Percentiles rank a stretch among this genome's conserved stretches.
These are phyloP conservation scores for Thermothielavioides terrestris DNA, from an alignment of 495 filamentous ascomycete genomes.

Conservation along the genomic window DNA sequence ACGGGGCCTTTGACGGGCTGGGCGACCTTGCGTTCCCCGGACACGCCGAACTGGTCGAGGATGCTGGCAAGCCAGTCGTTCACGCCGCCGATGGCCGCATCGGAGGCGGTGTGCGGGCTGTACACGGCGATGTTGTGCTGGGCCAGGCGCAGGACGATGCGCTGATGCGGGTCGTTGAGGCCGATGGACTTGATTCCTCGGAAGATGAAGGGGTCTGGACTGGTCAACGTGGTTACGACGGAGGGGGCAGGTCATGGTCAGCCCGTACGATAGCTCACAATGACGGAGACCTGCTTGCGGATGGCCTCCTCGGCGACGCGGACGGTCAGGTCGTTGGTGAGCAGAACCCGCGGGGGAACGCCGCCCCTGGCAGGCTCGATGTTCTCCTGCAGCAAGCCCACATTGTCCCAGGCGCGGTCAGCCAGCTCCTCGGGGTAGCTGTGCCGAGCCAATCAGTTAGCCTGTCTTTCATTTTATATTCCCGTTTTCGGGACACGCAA, in stretches of 20 bases:
- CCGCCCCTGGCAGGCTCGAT: conserved; percentile 5
- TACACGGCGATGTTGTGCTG: conserved; percentile 91
- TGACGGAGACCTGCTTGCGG: conserved; percentile 58
- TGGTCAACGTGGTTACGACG: neutral
- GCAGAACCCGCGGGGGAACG: conserved; percentile 45
- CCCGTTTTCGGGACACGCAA: no score
- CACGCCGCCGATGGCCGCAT: conserved; percentile 77
- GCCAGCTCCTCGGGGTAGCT: conserved; percentile 87
- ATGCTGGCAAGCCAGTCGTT: conserved; percentile 95
- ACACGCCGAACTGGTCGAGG: conserved; percentile 29
- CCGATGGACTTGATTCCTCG: conserved; percentile 80
- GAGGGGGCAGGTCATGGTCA: neutral
- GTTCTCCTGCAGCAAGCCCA: conserved; percentile 33
- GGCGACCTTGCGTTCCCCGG: conserved; percentile 26
- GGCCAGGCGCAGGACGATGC: conserved; percentile 71
- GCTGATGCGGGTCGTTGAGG: conserved; percentile 75
- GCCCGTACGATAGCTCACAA: conserved; percentile 76
- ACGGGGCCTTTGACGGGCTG: conserved; percentile 28
- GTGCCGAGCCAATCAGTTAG: no score
- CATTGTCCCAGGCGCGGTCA: conserved; percentile 90
- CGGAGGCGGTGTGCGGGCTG: conserved; percentile 88
- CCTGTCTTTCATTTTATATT: no score
- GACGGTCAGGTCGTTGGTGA: conserved; percentile 86
- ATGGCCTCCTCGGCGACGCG: conserved; percentile 92
- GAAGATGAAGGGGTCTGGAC: conserved; percentile 89